Percentiles rank a stretch among this genome's conserved stretches.
Evolutionary conservation across 345 rosid genomes (phyloP).

Genomic region (Moringa oleifera): DNA sequence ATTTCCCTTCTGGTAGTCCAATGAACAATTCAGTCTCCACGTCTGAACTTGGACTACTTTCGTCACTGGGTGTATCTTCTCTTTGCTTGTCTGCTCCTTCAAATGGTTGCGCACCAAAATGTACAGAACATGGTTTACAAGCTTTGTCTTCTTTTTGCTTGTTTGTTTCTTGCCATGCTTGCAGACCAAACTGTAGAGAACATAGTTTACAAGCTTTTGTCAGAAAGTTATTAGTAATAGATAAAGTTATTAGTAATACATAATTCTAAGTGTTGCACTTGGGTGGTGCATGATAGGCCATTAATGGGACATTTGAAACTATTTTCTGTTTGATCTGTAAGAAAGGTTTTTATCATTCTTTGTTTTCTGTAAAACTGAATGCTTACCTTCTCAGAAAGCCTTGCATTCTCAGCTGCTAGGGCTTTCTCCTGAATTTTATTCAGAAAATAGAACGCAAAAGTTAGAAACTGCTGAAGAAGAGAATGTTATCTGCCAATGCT

Average conservation of each 20-base stretch:
- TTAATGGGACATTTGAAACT: background rate
- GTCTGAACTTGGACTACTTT: constrained; percentile 52
- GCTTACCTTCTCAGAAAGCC: constrained; percentile 50
- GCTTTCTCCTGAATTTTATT: constrained; percentile 43
- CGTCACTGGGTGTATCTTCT: constrained; percentile 22
- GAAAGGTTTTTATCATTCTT: background rate
- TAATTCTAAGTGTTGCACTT: no score
- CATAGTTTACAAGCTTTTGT: no score
- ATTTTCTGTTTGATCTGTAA: no score
- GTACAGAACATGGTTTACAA: no score
- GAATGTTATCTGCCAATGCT: background rate
- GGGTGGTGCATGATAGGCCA: no score
- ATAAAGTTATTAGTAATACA: no score
- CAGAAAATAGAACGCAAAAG: constrained; percentile 1
- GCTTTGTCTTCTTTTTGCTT: constrained; percentile 19
- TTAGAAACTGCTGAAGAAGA: background rate
- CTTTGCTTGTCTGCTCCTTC: no score
- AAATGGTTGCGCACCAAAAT: constrained; percentile 49
- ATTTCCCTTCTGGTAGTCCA: constrained; percentile 64
- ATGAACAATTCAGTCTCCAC: constrained; percentile 89
- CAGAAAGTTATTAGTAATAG: no score
- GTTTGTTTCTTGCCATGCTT: constrained; percentile 20
- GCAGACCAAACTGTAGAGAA: constrained; percentile 38
- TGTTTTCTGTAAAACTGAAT: background rate
- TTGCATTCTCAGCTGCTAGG: constrained; percentile 52